Base-by-base conservation (phyloP, 331 rosid species). In the Saraca asoca region DNA sequence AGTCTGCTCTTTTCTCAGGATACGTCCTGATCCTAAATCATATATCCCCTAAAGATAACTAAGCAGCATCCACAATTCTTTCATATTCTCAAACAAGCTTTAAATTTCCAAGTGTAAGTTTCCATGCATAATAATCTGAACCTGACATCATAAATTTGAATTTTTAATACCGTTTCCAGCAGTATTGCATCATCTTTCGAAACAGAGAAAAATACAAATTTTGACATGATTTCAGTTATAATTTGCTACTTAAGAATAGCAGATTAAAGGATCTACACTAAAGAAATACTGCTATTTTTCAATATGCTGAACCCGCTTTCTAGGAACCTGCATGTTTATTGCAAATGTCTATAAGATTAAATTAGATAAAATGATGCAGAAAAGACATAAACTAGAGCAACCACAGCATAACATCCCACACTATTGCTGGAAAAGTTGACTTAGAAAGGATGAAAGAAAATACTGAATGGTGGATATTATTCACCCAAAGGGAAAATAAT, bases 311-410 rank as follows among this genome's bases (percentile, higher is more conserved):
- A 44, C 57, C 24, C 9, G 42, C 41, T 42, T 66, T 24, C 2
- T 24, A 24, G 31, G 31, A 24, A 24, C 31, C 31, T 1, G 31
- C 31, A 24, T 5, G n/a, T n/a, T n/a, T n/a, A n/a, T n/a, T n/a
- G n/a, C n/a, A n/a, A n/a, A n/a, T n/a, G 51, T 50, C 17, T 5
- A 45, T 68, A 64, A 59, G 48, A 51, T 13, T 66, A 54, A 66
- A 48, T 41, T 10, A 49, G 53, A 16, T 39, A 39, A 7, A 39
- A 11, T 31, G 15, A 55, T 33, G 51, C 38, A 35, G 24, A 59
- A 38, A 52, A 39, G 9, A 39, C 15, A 35, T 37, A 51, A 20
- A 24, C n/a, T 24, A 24, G 3, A 24, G 49, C 19, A 58, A 71
- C 19, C 14, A 60, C 35, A 53, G 61, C 11, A 38, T 46, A 70